Evolutionary conservation across 1,284 basidiomycete genomes (phyloP).

Genomic region (Earliella scabrosa): DNA sequence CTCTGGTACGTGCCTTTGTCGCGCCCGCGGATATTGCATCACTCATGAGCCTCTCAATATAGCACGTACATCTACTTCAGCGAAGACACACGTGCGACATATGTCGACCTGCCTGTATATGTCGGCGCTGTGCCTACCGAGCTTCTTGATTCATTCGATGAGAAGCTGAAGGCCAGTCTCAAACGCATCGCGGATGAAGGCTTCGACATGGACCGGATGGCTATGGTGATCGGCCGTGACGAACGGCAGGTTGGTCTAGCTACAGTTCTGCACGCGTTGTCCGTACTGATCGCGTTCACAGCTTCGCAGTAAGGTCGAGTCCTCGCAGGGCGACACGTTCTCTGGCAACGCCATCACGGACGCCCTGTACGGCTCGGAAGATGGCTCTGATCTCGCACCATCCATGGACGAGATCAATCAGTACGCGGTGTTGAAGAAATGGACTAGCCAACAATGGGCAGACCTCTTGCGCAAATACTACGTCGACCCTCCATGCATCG

Average conservation of each 20-base stretch:
- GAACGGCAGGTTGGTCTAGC: slow-evolving; percentile 71
- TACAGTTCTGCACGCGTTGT: background rate
- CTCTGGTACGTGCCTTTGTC: slow-evolving; percentile 62
- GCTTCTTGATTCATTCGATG: slow-evolving; percentile 75
- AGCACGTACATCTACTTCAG: slow-evolving; percentile 88
- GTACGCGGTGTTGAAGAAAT: slow-evolving; percentile 69
- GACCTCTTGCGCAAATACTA: slow-evolving; percentile 85
- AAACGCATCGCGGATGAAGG: slow-evolving; percentile 75
- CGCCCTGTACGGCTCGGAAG: slow-evolving; percentile 85
- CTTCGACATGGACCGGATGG: slow-evolving; percentile 93
- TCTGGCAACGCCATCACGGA: slow-evolving; percentile 79
- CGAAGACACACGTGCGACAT: slow-evolving; percentile 78
- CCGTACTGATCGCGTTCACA: slow-evolving; percentile 31
- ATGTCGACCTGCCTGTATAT: slow-evolving; percentile 77
- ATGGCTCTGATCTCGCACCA: slow-evolving; percentile 80
- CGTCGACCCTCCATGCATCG: slow-evolving; percentile 70
- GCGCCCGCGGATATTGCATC: slow-evolving; percentile 14
- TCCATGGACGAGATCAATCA: slow-evolving; percentile 84
- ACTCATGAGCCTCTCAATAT: slow-evolving; percentile 17
- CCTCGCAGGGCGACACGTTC: slow-evolving; percentile 78
- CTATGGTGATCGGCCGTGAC: slow-evolving; percentile 86
- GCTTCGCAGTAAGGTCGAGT: slow-evolving; percentile 78
- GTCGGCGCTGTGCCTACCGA: slow-evolving; percentile 87
- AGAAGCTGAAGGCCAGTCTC: slow-evolving; percentile 74
- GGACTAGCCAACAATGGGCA: slow-evolving; percentile 83